Evolutionary conservation across 2,329 filamentous ascomycete genomes (phyloP), one percentile per base, ranked within the genome.

Genomic region (Colletotrichum cuscutae): DNA sequence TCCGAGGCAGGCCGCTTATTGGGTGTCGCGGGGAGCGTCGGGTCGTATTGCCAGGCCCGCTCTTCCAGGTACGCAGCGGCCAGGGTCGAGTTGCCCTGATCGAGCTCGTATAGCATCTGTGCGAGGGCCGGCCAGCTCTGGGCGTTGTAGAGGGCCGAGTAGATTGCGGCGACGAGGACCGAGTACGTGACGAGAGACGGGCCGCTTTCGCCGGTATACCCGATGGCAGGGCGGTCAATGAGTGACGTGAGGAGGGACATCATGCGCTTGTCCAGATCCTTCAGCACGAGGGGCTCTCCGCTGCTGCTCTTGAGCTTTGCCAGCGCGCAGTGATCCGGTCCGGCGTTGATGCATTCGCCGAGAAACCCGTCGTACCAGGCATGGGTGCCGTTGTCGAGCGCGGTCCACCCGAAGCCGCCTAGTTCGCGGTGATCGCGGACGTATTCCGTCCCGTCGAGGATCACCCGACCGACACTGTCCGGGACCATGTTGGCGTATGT

Each of bases 401-500:
- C 82, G 1, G 84, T 83, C 81, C 81, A 86, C 5, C 85, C 86
- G 70, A 86, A 87, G 0, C 85, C 86, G 13, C 83, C 86, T 2
- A 86, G 79, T 7, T 82, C 71, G 9, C 86, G 83, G 58, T 87
- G 83, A 57, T 88, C 85, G 8, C 79, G 80, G 4, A 86, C 82
- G 66, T 86, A 86, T 73, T 87, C 84, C 8, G 84, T 86, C 0
- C 86, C 86, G 68, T 89, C 86, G 0, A 88, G 78, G 13, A 89
- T 84, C 58, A 89, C 76, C 5, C 86, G 82, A 0, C 86, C 87
- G 0, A 87, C 85, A 56, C 82, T 83, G 24, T 82, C 75, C 1
- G 87, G 86, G 53, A 88, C 88, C 83, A 88, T 85, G 71, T 82
- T 83, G 30, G 85, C 86, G 65, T 86, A 89, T 0, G 85, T 87